Conservation (phyloP, 306 rosid species). For the Amphicarpaea edgeworthii region DNA sequence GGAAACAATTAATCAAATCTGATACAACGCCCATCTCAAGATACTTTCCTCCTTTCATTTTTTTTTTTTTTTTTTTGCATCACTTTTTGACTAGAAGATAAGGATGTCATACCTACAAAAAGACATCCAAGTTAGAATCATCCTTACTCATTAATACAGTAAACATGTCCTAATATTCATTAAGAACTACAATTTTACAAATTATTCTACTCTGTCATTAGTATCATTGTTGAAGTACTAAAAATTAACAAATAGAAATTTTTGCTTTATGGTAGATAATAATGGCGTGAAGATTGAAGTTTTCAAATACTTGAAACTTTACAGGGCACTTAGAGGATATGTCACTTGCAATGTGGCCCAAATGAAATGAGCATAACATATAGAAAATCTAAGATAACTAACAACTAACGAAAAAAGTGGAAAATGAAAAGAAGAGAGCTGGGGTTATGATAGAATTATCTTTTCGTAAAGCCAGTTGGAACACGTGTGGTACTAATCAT, state of each 20-base stretch:
- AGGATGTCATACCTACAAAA: conserved; percentile 40
- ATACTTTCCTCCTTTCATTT: conserved; percentile 42
- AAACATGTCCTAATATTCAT: conserved; percentile 9
- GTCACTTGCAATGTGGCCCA: conserved; percentile 45
- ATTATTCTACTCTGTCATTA: background rate
- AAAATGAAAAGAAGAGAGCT: conserved; percentile 25
- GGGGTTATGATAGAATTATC: conserved; percentile 38
- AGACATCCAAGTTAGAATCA: background rate
- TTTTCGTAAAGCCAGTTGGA: conserved; percentile 73
- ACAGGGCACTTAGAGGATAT: conserved; percentile 39
- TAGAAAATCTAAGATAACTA: conserved; percentile 33
- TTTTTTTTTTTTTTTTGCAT: conserved; percentile 8
- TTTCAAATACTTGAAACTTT: background rate
- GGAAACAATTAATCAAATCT: conserved; percentile 33
- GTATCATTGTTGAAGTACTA: background rate
- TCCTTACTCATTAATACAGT: conserved; percentile 1
- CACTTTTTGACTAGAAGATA: conserved; percentile 44
- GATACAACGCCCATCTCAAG: conserved; percentile 36
- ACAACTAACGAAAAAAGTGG: conserved; percentile 39
- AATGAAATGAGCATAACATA: background rate
- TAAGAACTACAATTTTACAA: background rate
- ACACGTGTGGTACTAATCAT: conserved; percentile 92
- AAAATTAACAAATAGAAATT: background rate
- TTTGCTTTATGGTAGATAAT: background rate
- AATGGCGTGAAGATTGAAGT: no score